Conservation (phyloP, 164 flowering plant genomes). For the Umbilicus rupestris region DNA sequence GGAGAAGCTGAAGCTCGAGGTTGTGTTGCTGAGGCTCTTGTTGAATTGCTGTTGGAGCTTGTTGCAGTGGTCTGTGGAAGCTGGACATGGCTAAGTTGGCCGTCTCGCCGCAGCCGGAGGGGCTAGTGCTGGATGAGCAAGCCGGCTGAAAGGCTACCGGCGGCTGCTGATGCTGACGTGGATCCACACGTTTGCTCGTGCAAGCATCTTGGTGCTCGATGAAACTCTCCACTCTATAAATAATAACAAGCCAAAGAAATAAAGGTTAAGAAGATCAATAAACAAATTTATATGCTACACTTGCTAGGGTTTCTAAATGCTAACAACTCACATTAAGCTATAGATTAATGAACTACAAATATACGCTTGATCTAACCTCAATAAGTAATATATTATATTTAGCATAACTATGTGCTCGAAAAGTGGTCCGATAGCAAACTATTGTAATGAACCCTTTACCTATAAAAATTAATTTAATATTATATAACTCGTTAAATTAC, state of each 20-base stretch:
- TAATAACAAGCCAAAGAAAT: not conserved
- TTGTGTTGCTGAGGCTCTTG: not conserved
- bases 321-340: too few relatives aligned
- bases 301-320: too few relatives aligned
- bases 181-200: not conserved
- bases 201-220: constrained; percentile 14
- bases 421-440: too few relatives aligned
- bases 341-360: too few relatives aligned
- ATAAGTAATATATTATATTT: too few relatives aligned
- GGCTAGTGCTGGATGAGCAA: constrained; percentile 11
- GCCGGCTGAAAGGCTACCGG: constrained; percentile 1
- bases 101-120: constrained; percentile 1
- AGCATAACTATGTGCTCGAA: too few relatives aligned
- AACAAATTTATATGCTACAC: too few relatives aligned
- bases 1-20: constrained; percentile 9
- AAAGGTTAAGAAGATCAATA: not conserved
- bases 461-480: too few relatives aligned
- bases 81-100: not conserved
- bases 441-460: too few relatives aligned
- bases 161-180: not conserved
- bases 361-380: too few relatives aligned
- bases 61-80: not conserved
- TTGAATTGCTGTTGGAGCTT: not conserved
- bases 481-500: too few relatives aligned
- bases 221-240: constrained; percentile 13